phyloP scores from a whole-genome alignment of 169 alveolate species.

The Plasmodium sp. region DNA sequence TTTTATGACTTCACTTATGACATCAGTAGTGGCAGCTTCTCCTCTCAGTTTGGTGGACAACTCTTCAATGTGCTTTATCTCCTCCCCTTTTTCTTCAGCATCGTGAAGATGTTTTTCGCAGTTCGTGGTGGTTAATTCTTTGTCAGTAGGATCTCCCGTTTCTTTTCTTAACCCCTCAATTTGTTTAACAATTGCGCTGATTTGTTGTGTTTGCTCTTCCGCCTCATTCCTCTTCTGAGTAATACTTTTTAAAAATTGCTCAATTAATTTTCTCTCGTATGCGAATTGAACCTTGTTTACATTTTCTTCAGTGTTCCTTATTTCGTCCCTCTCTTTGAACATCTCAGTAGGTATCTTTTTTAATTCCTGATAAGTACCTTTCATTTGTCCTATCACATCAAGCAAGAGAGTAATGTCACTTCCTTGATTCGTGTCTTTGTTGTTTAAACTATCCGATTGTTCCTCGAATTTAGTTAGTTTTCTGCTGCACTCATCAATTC shows the following conservation, averaged over 20 bases:
- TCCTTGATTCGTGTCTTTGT: not conserved
- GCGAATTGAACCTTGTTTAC: not conserved
- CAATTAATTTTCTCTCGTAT: slow-evolving; percentile 9
- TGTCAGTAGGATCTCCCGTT: not conserved
- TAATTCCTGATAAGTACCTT: not conserved
- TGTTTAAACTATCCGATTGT: not conserved
- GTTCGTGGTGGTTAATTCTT: not conserved
- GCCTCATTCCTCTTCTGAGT: not conserved
- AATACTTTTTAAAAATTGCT: not conserved
- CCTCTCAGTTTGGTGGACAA: not conserved
- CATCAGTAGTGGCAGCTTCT: not conserved
- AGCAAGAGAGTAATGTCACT: slow-evolving; percentile 4
- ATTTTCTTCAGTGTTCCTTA: not conserved
- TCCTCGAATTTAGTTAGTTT: not conserved
- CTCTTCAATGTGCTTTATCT: not conserved
- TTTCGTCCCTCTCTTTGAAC: not conserved
- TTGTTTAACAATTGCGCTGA: not conserved
- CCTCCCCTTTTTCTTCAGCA: not conserved
- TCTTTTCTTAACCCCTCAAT: not conserved
- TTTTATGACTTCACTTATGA: not conserved
- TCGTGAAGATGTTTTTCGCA: not conserved
- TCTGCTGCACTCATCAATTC: not conserved
- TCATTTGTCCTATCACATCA: not conserved
- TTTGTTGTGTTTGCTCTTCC: not conserved
- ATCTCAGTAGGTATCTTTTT: not conserved